Evolutionary conservation across 345 rosid genomes (phyloP).

Genomic region (Psidium friedrichsthalianum): DNA sequence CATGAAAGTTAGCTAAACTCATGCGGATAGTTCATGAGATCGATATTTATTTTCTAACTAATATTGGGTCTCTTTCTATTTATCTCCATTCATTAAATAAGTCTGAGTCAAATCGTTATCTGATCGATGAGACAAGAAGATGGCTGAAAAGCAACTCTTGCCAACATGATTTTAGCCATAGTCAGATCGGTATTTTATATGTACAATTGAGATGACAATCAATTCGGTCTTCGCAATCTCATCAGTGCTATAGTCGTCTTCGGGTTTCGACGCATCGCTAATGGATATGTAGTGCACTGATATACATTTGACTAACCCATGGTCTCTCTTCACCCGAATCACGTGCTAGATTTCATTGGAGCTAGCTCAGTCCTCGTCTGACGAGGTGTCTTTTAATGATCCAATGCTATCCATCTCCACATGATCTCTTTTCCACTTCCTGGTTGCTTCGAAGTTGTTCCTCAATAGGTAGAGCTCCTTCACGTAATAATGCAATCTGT

Average conservation of each 20-base stretch:
- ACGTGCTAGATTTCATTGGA: not conserved
- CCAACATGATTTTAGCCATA: not conserved
- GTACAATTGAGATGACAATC: not conserved
- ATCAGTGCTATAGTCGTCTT: not conserved
- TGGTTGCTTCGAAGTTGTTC: not conserved
- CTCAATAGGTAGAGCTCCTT: not conserved
- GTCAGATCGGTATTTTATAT: not conserved
- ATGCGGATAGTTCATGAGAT: not conserved
- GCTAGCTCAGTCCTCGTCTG: not conserved
- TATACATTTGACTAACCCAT: not conserved
- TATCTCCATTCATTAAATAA: not conserved
- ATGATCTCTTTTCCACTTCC: not conserved
- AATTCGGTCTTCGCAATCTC: not conserved
- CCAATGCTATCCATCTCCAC: not conserved
- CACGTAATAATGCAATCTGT: slow-evolving; percentile 2
- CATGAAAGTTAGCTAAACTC: not conserved
- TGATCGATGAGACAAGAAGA: not conserved
- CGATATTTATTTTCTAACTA: not conserved
- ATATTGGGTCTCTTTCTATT: not conserved
- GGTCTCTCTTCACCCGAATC: not conserved
- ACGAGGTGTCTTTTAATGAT: not conserved
- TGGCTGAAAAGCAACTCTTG: not conserved
- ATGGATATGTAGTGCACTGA: not conserved
- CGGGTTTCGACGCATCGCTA: not conserved
- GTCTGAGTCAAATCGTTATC: not conserved